A percentile compares a stretch with the other conserved stretches of the same genome.
Evolutionary conservation across 2,329 filamentous ascomycete genomes (phyloP).

Genomic region (Paradendryphiella salina): DNA sequence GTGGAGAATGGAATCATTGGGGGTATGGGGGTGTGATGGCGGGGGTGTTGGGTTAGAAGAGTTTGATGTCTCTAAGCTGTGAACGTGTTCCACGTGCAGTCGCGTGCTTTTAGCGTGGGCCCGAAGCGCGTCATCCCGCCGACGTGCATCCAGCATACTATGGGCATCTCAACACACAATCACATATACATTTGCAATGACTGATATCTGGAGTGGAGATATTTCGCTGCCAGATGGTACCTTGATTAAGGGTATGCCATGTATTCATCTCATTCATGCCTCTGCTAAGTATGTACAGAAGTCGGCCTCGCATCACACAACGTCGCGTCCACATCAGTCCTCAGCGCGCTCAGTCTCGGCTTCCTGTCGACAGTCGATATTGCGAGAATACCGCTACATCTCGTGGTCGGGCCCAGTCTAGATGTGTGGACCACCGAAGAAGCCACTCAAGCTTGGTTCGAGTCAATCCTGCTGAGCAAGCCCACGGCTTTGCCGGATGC

Average conservation of each 20-base stretch:
- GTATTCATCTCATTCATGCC: too few species aligned
- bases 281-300: conserved; percentile 22
- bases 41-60: too few species aligned
- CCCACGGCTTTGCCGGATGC: conserved; percentile 2
- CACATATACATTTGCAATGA: conserved; percentile 23
- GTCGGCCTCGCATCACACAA: conserved; percentile 34
- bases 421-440: conserved; percentile 45
- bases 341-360: conserved; percentile 27
- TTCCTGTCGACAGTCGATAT: conserved; percentile 49
- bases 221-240: conserved; percentile 37
- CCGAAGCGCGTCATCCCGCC: conserved; percentile 19
- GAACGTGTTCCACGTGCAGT: conserved; percentile 8
- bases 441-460: conserved; percentile 49
- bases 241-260: conserved; percentile 28
- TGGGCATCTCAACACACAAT: background rate
- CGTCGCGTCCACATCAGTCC: conserved; percentile 18
- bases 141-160: conserved; percentile 1
- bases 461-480: conserved; percentile 39
- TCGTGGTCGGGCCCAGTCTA: conserved; percentile 45
- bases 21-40: too few species aligned
- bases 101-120: conserved; percentile 19
- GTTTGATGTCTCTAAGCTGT: too few species aligned
- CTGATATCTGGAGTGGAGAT: conserved; percentile 42
- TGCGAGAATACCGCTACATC: conserved; percentile 47
- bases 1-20: too few species aligned